Percentiles rank a stretch among this genome's conserved stretches.
Evolutionary conservation across 305 asterid species (phyloP).

Genomic region (Rubia occidens): DNA sequence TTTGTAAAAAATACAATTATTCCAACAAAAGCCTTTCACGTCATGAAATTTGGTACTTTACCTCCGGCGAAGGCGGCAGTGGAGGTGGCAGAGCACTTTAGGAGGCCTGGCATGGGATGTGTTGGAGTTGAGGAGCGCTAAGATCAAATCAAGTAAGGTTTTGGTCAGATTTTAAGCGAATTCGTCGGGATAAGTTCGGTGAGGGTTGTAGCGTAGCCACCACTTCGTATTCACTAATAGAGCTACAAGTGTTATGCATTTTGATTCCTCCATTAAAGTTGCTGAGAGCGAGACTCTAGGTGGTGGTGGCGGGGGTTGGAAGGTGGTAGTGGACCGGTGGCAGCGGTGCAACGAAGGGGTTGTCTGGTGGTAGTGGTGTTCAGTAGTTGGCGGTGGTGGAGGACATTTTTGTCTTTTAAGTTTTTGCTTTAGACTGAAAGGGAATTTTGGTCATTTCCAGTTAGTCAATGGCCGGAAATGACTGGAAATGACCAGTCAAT

Average conservation of each 20-base stretch:
- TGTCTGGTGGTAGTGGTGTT: too few species aligned
- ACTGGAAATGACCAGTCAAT: too few species aligned
- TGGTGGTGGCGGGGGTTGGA: background rate
- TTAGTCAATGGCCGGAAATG: too few species aligned
- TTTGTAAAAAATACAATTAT: background rate
- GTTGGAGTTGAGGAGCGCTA: slow-evolving; percentile 21
- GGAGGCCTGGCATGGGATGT: slow-evolving; percentile 53
- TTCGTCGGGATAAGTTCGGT: slow-evolving; percentile 57
- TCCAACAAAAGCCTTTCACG: background rate
- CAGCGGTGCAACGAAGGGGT: too few species aligned
- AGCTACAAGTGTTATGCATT: slow-evolving; percentile 30
- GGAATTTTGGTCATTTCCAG: too few species aligned
- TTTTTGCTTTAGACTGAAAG: too few species aligned
- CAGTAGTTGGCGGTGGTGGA: too few species aligned
- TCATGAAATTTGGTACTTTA: background rate
- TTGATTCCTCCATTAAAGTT: slow-evolving; percentile 15
- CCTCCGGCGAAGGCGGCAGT: slow-evolving; percentile 25
- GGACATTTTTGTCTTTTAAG: too few species aligned
- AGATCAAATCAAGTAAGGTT: slow-evolving; percentile 16
- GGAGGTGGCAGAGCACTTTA: slow-evolving; percentile 38
- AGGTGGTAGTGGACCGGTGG: too few species aligned
- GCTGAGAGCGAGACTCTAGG: slow-evolving; percentile 16
- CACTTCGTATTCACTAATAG: slow-evolving; percentile 60
- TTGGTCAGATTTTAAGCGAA: slow-evolving; percentile 25
- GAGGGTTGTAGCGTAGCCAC: slow-evolving; percentile 61